These are phyloP conservation scores for Sanghuangporus weigelae DNA, from an alignment of 1,284 basidiomycete species.

Conservation along the genomic window DNA sequence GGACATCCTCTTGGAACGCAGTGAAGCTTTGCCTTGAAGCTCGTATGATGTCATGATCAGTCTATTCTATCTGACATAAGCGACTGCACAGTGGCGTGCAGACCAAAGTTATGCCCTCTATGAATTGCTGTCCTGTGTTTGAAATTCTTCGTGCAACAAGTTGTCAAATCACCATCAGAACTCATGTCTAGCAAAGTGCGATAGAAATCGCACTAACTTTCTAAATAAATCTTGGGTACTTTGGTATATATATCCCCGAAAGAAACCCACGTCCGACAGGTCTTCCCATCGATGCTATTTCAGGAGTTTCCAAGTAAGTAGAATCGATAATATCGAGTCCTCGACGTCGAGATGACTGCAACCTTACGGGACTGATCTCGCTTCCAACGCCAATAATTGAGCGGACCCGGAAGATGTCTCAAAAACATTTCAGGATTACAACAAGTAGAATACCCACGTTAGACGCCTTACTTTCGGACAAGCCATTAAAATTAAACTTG, in stretches of 20 bases:
- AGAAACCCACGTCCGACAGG: conserved; percentile 59
- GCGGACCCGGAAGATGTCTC: conserved; percentile 30
- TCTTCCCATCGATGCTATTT: conserved; percentile 20
- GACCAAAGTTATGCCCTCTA: conserved; percentile 43
- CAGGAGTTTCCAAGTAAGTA: conserved; percentile 41
- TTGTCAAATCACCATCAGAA: conserved; percentile 19
- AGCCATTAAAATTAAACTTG: conserved; percentile 41
- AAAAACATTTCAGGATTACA: conserved; percentile 19
- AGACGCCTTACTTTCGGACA: conserved; percentile 43
- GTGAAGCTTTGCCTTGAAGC: no score
- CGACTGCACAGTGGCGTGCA: no score
- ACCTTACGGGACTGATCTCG: conserved; percentile 42
- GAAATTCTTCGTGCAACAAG: conserved; percentile 31
- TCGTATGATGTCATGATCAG: no score
- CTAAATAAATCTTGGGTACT: conserved; percentile 45
- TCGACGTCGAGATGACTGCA: conserved; percentile 35
- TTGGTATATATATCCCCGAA: conserved; percentile 45
- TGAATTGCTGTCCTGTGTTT: conserved; percentile 47
- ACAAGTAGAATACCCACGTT: conserved; percentile 40
- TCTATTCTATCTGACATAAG: no score
- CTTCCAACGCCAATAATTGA: conserved; percentile 46
- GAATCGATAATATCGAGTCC: conserved; percentile 48
- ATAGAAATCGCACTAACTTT: conserved; percentile 21
- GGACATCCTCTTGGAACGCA: no score
- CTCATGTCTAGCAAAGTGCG: conserved; percentile 23